Evolutionary conservation across 1,139 yeast species (phyloP).

Genomic region (Yamadazyma sp.): DNA sequence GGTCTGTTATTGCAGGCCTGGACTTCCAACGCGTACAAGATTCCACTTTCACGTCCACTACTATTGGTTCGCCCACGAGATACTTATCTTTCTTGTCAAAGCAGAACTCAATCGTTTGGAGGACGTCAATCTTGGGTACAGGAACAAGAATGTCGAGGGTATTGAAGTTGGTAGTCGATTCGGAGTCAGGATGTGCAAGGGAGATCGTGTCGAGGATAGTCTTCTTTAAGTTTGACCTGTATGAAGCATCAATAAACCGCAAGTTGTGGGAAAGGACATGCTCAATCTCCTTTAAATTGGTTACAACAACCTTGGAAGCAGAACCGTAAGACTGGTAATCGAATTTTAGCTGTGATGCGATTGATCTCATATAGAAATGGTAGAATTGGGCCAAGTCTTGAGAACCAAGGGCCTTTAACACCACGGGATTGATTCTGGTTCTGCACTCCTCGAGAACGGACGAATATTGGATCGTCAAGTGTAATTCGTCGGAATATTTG

Average conservation of each 20-base stretch:
- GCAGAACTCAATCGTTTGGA: conserved; percentile 50
- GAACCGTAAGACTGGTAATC: conserved; percentile 10
- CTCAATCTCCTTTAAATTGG: conserved; percentile 8
- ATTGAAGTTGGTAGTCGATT: not conserved
- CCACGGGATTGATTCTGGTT: conserved; percentile 13
- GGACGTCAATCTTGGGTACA: conserved; percentile 50
- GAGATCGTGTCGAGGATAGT: not conserved
- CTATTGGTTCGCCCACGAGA: conserved; percentile 65
- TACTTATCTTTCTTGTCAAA: conserved; percentile 42
- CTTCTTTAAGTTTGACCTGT: not conserved
- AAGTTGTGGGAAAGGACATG: not conserved
- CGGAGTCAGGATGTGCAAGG: not conserved
- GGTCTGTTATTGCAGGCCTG: conserved; percentile 10
- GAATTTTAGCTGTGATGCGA: conserved; percentile 8
- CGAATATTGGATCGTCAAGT: conserved; percentile 45
- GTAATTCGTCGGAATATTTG: conserved; percentile 35
- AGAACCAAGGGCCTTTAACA: conserved; percentile 4
- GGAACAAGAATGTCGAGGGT: conserved; percentile 48
- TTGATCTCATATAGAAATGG: conserved; percentile 5
- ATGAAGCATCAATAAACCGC: conserved; percentile 7
- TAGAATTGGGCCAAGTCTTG: not conserved
- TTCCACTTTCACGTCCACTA: conserved; percentile 40
- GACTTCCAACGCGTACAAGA: conserved; percentile 48
- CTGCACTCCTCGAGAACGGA: conserved; percentile 46
- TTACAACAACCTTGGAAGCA: conserved; percentile 7